These are phyloP conservation scores for Basipetospora chlamydospora DNA, from an alignment of 2,329 filamentous ascomycete genomes.

Conservation along the genomic window DNA sequence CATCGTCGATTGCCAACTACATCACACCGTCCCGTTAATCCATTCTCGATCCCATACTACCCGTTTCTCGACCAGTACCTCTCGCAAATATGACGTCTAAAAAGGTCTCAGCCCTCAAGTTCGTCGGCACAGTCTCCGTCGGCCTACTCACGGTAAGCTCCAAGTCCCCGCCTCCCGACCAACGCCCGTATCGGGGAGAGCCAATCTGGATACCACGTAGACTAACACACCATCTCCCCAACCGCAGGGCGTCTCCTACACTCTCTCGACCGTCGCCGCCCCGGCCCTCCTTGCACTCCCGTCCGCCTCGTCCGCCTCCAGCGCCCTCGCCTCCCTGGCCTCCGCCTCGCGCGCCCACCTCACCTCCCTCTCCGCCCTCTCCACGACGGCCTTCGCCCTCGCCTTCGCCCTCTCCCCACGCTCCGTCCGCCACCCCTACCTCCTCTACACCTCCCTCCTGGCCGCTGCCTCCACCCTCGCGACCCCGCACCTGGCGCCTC, in stretches of 20 bases:
- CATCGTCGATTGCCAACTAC: too few species aligned
- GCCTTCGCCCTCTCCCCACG: slow-evolving; percentile 66
- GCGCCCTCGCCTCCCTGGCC: slow-evolving; percentile 55
- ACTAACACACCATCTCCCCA: too few species aligned
- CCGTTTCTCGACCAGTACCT: too few species aligned
- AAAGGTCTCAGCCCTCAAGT: slow-evolving; percentile 70
- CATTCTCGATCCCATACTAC: too few species aligned
- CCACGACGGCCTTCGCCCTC: slow-evolving; percentile 57
- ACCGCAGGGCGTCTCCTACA: slow-evolving; percentile 82
- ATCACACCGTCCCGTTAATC: too few species aligned
- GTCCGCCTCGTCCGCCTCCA: slow-evolving; percentile 54
- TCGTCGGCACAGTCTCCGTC: slow-evolving; percentile 80
- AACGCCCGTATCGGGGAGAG: neutral
- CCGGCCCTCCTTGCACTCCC: slow-evolving; percentile 71
- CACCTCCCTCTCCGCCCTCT: slow-evolving; percentile 51
- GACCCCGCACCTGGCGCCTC: slow-evolving; percentile 32
- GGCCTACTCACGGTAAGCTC: slow-evolving; percentile 67
- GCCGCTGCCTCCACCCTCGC: slow-evolving; percentile 45
- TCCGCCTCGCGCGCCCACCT: slow-evolving; percentile 50
- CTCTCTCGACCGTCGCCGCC: slow-evolving; percentile 61
- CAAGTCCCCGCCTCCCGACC: neutral
- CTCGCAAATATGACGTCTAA: slow-evolving; percentile 45
- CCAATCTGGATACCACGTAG: too few species aligned
- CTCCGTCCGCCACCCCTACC: slow-evolving; percentile 69
- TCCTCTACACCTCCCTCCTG: slow-evolving; percentile 69